Base-by-base conservation (phyloP, 306 rosid species). In the Adenanthera pavonina region DNA sequence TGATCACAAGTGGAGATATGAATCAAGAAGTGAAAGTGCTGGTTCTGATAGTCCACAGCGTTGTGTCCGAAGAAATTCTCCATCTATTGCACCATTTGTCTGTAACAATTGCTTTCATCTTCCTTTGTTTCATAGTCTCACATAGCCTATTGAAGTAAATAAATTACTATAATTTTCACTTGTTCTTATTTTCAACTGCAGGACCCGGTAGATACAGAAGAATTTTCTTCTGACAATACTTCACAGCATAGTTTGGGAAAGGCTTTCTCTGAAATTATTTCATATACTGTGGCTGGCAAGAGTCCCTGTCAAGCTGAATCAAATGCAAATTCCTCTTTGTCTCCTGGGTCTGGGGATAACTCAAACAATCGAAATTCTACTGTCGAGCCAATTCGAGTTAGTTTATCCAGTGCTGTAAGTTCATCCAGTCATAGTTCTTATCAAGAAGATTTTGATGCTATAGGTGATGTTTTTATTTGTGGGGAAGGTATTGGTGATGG, bases 381-480 rank as follows among this genome's bases (percentile, higher is more conserved):
- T 67, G 80, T 96, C 52, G 98, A 95, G 75, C 81, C 87, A 25
- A 17, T 88, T 84, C 97, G 98, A 78, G 91, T 92, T 78, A 95
- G 99, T 86, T 85, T 89, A 84, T 95, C 99, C 56, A 95, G 98
- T 87, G 97, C 92, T 14, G 91, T 95, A 60, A 95, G 98, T 88
- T 95, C 97, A 68, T 95, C 99, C 69, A 95, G 99, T 83, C 99
- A 90, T 84, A 90, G 97, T 74, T 95, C 99, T 74, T 88, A 65
- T 78, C 92, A 84, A 36, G 98, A 95, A 74, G 98, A 93, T 83
- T 86, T 90, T 82, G 99, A 93, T 84, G 87, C 93, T 80, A 69
- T 86, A 51, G 89, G 97, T 40, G 99, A 95, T 90, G 92, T 93
- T 77, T 92, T 87, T 75, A 84, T 95, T 60, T 95, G 97, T 97